These are phyloP conservation scores for Fagopyrum tataricum DNA, from an alignment of 148 eudicot species.

Conservation along the genomic window DNA sequence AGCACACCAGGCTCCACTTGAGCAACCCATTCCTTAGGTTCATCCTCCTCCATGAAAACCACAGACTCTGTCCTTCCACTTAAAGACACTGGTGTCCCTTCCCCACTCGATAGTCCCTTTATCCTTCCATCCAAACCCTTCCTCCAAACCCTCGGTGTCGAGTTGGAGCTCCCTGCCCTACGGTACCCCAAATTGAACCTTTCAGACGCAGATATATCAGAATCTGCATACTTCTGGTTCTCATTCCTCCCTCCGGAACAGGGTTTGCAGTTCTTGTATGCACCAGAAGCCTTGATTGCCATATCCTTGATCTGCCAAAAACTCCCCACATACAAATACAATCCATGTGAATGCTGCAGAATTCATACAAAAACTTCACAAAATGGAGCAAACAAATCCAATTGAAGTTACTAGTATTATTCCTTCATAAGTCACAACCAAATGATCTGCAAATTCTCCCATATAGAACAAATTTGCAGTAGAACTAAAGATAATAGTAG, in stretches of 20 bases:
- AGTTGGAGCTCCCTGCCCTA: constrained; percentile 50
- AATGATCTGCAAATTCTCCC: not conserved
- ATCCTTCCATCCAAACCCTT: constrained; percentile 66
- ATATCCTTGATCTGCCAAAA: constrained; percentile 75
- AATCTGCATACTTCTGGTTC: constrained; percentile 37
- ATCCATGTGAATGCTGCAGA: not conserved
- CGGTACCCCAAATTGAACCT: constrained; percentile 50
- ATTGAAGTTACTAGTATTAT: constrained; percentile 1
- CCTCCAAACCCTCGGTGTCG: constrained; percentile 51
- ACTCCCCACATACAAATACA: not conserved
- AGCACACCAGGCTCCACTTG: constrained; percentile 98
- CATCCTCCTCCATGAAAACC: constrained; percentile 76
- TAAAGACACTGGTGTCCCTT: constrained; percentile 70
- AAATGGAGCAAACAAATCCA: not conserved
- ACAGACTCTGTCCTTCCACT: constrained; percentile 75
- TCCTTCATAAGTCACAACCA: not conserved
- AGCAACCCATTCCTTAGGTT: constrained; percentile 94
- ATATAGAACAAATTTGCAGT: too few species aligned
- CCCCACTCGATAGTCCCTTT: constrained; percentile 76
- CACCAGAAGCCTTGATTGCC: constrained; percentile 83
- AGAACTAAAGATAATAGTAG: too few species aligned
- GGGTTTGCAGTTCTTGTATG: constrained; percentile 82
- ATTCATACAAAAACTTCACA: not conserved
- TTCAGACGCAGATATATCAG: constrained; percentile 47
- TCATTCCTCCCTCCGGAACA: constrained; percentile 53